Evolutionary conservation across 257 asterid species (phyloP).

Genomic region (Solanum sejunctum): DNA sequence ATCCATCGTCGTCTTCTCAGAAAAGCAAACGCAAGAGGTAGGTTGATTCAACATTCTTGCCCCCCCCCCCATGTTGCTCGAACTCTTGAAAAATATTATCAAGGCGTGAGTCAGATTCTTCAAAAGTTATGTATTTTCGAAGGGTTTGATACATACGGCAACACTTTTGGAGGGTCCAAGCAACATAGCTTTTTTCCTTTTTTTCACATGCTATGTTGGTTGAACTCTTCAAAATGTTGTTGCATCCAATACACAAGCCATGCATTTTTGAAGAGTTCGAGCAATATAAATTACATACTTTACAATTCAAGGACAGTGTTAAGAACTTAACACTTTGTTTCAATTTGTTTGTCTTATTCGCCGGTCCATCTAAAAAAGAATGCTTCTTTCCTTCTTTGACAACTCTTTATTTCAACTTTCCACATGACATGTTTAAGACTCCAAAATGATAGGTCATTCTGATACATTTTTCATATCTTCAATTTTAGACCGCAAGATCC

Average conservation of each 20-base stretch:
- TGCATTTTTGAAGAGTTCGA: not conserved
- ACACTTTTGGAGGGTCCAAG: not conserved
- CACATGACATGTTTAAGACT: not conserved
- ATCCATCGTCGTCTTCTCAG: conserved; percentile 69
- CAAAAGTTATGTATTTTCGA: not conserved
- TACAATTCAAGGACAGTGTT: not conserved
- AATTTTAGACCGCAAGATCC: not conserved
- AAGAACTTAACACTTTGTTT: not conserved
- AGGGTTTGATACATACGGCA: not conserved
- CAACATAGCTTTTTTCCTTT: not conserved
- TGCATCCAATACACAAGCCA: not conserved
- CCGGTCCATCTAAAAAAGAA: not conserved
- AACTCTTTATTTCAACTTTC: not conserved
- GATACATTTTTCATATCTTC: not conserved
- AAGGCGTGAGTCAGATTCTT: not conserved
- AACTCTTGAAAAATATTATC: not conserved
- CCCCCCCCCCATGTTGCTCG: not conserved
- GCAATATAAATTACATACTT: not conserved
- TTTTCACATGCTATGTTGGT: not conserved
- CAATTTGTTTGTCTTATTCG: not conserved
- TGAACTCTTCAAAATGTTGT: not conserved
- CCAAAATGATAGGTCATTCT: not conserved
- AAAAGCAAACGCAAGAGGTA: conserved; percentile 92
- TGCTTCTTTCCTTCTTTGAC: not conserved
- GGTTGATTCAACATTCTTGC: not conserved